phyloP scores from a whole-genome alignment of 192 early-diverging fungal species.

The Entophlyctis luteolus region DNA sequence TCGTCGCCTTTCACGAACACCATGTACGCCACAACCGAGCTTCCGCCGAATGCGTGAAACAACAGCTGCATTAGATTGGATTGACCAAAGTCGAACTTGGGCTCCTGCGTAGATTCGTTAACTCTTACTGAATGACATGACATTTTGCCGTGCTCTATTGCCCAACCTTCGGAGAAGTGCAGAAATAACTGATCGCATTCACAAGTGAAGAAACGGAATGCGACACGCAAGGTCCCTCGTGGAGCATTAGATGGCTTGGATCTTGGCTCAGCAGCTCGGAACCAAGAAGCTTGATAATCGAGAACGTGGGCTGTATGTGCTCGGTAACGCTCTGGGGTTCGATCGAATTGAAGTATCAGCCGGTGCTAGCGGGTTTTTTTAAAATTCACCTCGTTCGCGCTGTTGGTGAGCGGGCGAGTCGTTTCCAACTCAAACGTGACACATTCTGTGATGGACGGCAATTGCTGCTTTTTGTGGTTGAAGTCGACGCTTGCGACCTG shows the following conservation, averaged over 20 bases:
- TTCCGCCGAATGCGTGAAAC: conserved; percentile 5
- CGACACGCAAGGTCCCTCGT: conserved; percentile 14
- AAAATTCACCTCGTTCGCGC: background rate
- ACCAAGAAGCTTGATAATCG: conserved; percentile 10
- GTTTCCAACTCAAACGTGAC: background rate
- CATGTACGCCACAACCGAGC: background rate
- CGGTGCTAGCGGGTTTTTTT: background rate
- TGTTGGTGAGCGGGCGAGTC: background rate
- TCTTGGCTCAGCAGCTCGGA: conserved; percentile 11
- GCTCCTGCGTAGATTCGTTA: background rate
- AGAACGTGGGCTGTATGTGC: background rate
- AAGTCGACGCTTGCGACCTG: too few species aligned
- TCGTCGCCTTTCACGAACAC: background rate
- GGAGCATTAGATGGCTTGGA: conserved; percentile 1
- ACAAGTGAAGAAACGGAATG: background rate
- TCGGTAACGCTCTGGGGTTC: background rate
- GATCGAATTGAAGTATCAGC: background rate
- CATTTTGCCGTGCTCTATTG: background rate
- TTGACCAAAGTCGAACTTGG: conserved; percentile 8
- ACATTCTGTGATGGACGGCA: background rate
- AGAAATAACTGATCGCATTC: conserved; percentile 1
- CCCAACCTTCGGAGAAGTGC: background rate
- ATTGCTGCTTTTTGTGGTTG: background rate
- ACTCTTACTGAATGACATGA: background rate
- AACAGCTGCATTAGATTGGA: conserved; percentile 2